Conservation (phyloP, 306 rosid species). For the Oxytropis ochrocephala region DNA sequence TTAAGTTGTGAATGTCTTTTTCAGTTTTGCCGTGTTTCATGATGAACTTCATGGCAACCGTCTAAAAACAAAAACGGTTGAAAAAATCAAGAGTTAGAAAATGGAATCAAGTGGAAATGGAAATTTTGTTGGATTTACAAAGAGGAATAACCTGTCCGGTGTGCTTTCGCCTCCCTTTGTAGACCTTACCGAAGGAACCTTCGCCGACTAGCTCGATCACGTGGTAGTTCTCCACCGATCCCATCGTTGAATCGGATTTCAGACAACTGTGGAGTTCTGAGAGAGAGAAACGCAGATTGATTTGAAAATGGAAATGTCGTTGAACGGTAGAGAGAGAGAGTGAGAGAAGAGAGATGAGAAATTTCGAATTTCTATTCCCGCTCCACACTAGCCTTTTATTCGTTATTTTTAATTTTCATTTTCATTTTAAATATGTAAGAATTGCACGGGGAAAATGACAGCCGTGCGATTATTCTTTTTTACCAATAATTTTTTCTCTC, state of each 20-base stretch:
- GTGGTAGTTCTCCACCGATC: slow-evolving; percentile 78
- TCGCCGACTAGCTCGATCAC: slow-evolving; percentile 96
- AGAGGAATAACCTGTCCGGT: slow-evolving; percentile 64
- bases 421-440: background rate
- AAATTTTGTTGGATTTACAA: background rate
- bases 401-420: background rate
- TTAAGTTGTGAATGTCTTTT: slow-evolving; percentile 77
- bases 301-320: slow-evolving; percentile 5
- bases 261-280: background rate
- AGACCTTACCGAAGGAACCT: slow-evolving; percentile 98
- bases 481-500: no score
- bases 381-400: background rate
- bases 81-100: background rate
- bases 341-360: background rate
- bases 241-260: slow-evolving; percentile 41
- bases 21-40: slow-evolving; percentile 97
- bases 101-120: background rate
- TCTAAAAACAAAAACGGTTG: slow-evolving; percentile 23
- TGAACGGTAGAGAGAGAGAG: background rate
- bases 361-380: slow-evolving; percentile 31
- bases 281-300: background rate
- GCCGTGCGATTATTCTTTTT: no score
- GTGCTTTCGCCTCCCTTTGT: slow-evolving; percentile 82
- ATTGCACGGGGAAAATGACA: no score
- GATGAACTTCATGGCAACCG: slow-evolving; percentile 96